phyloP scores from a whole-genome alignment of 495 filamentous ascomycete genomes.

The Pyrenula aspistea region DNA sequence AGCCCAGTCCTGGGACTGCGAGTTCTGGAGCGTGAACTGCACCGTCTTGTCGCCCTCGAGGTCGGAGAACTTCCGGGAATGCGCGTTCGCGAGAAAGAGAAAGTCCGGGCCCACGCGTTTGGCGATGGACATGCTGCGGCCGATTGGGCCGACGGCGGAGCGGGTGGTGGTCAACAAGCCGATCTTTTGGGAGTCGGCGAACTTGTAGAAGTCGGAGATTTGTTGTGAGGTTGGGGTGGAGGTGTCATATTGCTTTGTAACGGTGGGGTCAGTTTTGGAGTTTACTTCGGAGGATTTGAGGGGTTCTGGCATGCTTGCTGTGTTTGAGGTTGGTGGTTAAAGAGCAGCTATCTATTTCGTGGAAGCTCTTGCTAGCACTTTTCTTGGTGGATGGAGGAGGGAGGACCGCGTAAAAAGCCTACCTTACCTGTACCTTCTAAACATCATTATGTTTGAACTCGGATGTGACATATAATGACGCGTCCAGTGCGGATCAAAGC shows the following conservation, averaged over 20 bases:
- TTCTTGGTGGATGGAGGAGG: too few species aligned
- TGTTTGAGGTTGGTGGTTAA: background rate
- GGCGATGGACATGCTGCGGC: conserved; percentile 28
- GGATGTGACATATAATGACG: too few species aligned
- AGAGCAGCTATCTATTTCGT: too few species aligned
- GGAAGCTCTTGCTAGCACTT: too few species aligned
- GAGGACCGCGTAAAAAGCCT: too few species aligned
- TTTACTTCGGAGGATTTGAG: conserved; percentile 14
- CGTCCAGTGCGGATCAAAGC: too few species aligned
- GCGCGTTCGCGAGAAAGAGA: conserved; percentile 30
- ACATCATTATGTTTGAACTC: too few species aligned
- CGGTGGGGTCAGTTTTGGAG: conserved; percentile 23
- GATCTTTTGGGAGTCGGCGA: conserved; percentile 18
- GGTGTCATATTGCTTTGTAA: conserved; percentile 21
- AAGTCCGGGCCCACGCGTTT: conserved; percentile 30
- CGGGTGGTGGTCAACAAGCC: conserved; percentile 20
- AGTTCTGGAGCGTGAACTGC: conserved; percentile 28
- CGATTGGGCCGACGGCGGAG: conserved; percentile 18
- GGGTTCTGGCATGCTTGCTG: conserved; percentile 18
- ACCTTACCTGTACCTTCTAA: too few species aligned
- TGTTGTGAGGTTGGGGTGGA: conserved; percentile 18
- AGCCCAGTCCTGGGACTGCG: conserved; percentile 24
- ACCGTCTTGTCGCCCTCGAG: conserved; percentile 15
- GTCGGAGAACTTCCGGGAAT: conserved; percentile 29
- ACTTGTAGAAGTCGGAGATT: conserved; percentile 19